A percentile compares a stretch with the other conserved stretches of the same genome.
Conservation (phyloP, 1,284 basidiomycete species). For the Prillingera fragicola region DNA sequence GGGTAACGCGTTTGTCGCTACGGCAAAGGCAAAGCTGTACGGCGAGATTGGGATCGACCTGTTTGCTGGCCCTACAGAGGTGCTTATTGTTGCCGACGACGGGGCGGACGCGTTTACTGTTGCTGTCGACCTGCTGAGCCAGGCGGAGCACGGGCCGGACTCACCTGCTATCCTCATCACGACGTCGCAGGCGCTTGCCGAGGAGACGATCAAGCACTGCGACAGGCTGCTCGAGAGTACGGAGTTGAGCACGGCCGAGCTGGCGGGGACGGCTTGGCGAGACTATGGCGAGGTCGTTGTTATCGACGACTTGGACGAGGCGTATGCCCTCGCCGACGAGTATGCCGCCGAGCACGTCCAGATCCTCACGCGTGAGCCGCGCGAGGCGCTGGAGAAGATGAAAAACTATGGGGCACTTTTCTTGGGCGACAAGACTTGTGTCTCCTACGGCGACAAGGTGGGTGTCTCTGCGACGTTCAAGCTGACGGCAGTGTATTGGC, state of each 20-base stretch:
- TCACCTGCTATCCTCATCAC: constrained; percentile 46
- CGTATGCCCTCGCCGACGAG: constrained; percentile 40
- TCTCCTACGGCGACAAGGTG: constrained; percentile 26
- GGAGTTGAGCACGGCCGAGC: constrained; percentile 54
- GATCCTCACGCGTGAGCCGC: constrained; percentile 19
- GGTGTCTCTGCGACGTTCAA: too few species aligned
- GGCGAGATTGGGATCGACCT: constrained; percentile 46
- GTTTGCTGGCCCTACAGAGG: constrained; percentile 45
- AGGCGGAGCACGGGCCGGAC: constrained; percentile 48
- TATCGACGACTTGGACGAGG: constrained; percentile 32
- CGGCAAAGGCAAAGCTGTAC: constrained; percentile 35
- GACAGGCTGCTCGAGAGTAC: constrained; percentile 42
- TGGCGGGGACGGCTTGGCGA: constrained; percentile 48
- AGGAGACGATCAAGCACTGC: constrained; percentile 11
- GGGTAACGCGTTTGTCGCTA: constrained; percentile 48
- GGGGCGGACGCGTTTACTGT: constrained; percentile 40
- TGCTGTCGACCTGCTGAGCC: constrained; percentile 43
- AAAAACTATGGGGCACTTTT: constrained; percentile 41
- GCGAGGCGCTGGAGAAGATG: constrained; percentile 37
- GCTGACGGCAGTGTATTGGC: constrained; percentile 17
- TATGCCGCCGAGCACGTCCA: constrained; percentile 37
- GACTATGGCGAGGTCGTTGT: constrained; percentile 36
- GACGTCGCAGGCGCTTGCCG: constrained; percentile 15
- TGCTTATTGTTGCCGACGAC: constrained; percentile 39
- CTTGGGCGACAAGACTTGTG: constrained; percentile 33